Evolutionary conservation across 2,329 filamentous ascomycete species (phyloP), one percentile per base, ranked within the genome.

Genomic region (Hypomyces rosellus): DNA sequence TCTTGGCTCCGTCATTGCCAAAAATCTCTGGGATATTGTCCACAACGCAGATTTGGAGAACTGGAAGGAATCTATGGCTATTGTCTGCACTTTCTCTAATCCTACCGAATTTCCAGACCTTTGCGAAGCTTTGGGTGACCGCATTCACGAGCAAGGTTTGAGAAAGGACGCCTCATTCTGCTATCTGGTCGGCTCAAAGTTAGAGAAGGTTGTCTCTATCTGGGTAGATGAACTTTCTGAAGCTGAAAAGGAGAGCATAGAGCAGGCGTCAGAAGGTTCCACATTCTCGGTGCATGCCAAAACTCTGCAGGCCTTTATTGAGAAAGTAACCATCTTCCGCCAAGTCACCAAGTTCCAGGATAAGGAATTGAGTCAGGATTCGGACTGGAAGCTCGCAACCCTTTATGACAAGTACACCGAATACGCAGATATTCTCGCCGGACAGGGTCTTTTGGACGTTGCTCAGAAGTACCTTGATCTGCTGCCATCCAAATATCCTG

Each of bases 31-130:
- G 93, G 93, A 99, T 70, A 81, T 97, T 42, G 93, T 97, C 7
- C 89, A 97, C 71, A 99, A 99, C 63, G 93, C 92, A 7, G 88
- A 96, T 63, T 74, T 99, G 42, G 79, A 80, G 47, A 88, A 93
- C 69, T 99, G 93, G 95, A 97, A 95, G 71, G 93, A 97, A 69
- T 85, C 92, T 3, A 95, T 99, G 88, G 91, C 89, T 25, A 88
- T 91, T 1, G 74, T 99, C 48, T 99, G 93, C 78, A 97, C 93
- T 1, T 99, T 92, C 68, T 93, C 93, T 1, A 86, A 95, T 55
- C 86, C 90, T 41, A 81, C 81, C 37, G 92, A 99, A 60, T 99
- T 99, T 66, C 83, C 92, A 5, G 90, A 96, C 64, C 83, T 99
- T 11, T 99, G 92, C 63, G 93, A 99, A 67, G 89, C 89, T 30